These are phyloP conservation scores for Chrysophaeum taylorii DNA, from an alignment of 352 stramenopile genomes.

Conservation along the genomic window DNA sequence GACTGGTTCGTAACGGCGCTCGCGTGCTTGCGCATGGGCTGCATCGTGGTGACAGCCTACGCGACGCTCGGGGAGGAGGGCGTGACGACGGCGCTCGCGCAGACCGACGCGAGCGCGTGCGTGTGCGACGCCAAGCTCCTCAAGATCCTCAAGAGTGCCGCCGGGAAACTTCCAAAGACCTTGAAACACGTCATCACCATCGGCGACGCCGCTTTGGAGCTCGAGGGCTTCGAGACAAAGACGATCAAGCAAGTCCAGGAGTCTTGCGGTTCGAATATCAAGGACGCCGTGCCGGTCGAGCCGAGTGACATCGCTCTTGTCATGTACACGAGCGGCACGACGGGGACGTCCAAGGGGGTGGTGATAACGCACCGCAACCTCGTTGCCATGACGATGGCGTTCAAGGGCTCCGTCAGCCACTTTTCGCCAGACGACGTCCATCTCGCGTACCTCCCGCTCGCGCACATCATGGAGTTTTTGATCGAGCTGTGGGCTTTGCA, in stretches of 20 bases:
- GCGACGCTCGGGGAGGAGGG: background rate
- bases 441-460: conserved; percentile 26
- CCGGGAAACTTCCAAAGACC: too few species aligned
- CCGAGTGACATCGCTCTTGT: background rate
- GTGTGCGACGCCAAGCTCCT: background rate
- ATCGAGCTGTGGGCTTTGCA: conserved; percentile 15
- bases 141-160: too few species aligned
- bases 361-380: background rate
- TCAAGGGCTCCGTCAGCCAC: background rate
- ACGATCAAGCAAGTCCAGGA: too few species aligned
- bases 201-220: too few species aligned
- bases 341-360: background rate
- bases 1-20: background rate
- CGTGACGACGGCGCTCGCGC: background rate
- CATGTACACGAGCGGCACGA: background rate
- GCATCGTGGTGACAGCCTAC: too few species aligned
- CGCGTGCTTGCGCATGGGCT: too few species aligned
- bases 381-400: background rate
- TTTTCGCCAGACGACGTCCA: conserved; percentile 10
- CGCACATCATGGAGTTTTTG: conserved; percentile 27
- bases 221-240: too few species aligned
- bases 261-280: too few species aligned
- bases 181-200: background rate
- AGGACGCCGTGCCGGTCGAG: too few species aligned
- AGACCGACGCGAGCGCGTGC: background rate